phyloP scores from a whole-genome alignment of 352 stramenopile genomes.

The Globisporangium mamillatum region DNA sequence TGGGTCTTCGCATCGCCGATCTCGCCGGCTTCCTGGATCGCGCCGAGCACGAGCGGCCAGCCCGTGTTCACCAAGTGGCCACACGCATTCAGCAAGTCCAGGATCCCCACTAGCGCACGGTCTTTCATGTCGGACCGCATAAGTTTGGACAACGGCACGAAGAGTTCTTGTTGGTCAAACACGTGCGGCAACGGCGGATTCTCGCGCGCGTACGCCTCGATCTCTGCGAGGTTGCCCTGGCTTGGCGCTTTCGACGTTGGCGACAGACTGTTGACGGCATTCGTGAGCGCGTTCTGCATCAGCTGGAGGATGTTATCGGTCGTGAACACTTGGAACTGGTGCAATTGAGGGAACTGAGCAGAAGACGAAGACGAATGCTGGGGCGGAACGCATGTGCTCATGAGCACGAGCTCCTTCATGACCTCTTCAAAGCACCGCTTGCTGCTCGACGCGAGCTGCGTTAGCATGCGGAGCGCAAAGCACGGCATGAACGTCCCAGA shows the following conservation, averaged over 20 bases:
- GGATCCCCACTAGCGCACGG: constrained; percentile 53
- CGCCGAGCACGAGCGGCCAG: constrained; percentile 67
- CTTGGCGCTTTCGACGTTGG: constrained; percentile 39
- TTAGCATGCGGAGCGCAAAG: constrained; percentile 82
- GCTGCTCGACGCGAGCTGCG: constrained; percentile 64
- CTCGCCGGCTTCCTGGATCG: constrained; percentile 64
- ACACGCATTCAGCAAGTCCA: constrained; percentile 77
- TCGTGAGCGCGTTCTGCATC: constrained; percentile 70
- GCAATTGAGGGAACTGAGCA: constrained; percentile 51
- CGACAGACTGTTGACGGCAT: constrained; percentile 58
- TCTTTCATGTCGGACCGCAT: constrained; percentile 80
- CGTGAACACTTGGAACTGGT: constrained; percentile 71
- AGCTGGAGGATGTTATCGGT: constrained; percentile 80
- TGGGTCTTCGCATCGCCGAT: constrained; percentile 76
- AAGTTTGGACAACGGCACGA: constrained; percentile 51
- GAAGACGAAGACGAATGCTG: constrained; percentile 33
- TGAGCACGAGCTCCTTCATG: constrained; percentile 64
- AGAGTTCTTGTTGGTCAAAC: constrained; percentile 74
- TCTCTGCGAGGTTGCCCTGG: constrained; percentile 41
- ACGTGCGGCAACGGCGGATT: constrained; percentile 34
- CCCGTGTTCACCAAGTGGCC: constrained; percentile 69
- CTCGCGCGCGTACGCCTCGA: constrained; percentile 37
- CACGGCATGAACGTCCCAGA: constrained; percentile 63
- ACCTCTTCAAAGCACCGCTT: constrained; percentile 77
- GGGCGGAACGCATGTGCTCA: constrained; percentile 55